phyloP scores from a whole-genome alignment of 2,329 filamentous ascomycete genomes.

The Trichoderma sp. region DNA sequence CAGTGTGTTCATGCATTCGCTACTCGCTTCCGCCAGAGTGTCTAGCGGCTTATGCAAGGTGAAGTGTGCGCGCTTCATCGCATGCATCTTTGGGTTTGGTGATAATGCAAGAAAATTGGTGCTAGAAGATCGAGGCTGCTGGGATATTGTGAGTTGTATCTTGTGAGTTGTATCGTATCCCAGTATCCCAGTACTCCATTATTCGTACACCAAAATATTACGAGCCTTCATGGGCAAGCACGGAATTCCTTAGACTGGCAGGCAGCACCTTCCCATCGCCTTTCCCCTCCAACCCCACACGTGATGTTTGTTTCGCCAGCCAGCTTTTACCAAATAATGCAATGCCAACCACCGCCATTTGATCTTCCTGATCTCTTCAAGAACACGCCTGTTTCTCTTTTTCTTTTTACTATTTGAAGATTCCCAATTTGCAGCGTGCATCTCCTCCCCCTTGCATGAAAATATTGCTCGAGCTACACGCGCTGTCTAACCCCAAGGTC shows the following conservation, averaged over 20 bases:
- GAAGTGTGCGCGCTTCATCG: constrained; percentile 8
- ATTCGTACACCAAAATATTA: neutral
- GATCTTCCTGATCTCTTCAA: neutral
- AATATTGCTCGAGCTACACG: neutral
- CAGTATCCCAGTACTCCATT: neutral
- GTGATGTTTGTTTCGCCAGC: constrained; percentile 12
- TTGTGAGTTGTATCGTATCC: neutral
- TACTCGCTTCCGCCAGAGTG: neutral
- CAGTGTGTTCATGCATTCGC: constrained; percentile 11
- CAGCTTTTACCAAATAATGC: constrained; percentile 2
- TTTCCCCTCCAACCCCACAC: constrained; percentile 17
- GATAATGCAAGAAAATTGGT: neutral
- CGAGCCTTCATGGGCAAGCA: constrained; percentile 9
- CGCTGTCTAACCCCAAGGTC: neutral
- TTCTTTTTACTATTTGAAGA: neutral
- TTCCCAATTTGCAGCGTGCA: neutral
- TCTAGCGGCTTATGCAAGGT: neutral
- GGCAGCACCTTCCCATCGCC: constrained; percentile 7
- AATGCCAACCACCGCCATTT: constrained; percentile 19
- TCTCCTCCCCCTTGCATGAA: neutral
- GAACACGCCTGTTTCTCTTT: neutral
- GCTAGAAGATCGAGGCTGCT: neutral
- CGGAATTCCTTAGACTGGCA: neutral
- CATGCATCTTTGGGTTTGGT: neutral
- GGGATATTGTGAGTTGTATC: neutral